Conservation (phyloP, 1,139 yeast species). For the Pneumocystis murina region DNA sequence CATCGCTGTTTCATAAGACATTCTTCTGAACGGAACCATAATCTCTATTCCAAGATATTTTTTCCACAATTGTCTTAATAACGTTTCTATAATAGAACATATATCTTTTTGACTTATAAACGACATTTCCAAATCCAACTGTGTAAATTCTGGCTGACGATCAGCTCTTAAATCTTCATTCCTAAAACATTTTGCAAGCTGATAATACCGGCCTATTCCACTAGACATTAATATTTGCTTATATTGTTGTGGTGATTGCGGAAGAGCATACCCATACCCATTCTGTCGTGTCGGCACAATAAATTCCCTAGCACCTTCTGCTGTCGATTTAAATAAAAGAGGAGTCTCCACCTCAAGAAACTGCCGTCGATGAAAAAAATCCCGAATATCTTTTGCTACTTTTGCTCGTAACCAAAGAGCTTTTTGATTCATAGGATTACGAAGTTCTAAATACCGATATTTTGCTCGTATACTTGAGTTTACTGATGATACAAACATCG, state of each 20-base stretch:
- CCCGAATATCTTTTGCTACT: slow-evolving; percentile 43
- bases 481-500: slow-evolving; percentile 40
- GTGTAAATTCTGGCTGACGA: slow-evolving; percentile 96
- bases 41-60: slow-evolving; percentile 24
- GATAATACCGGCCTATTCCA: slow-evolving; percentile 75
- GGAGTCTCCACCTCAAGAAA: slow-evolving; percentile 91
- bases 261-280: slow-evolving; percentile 62
- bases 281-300: slow-evolving; percentile 71
- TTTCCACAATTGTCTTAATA: slow-evolving; percentile 45
- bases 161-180: slow-evolving; percentile 92
- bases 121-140: slow-evolving; percentile 85
- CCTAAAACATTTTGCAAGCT: slow-evolving; percentile 82
- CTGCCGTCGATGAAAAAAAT: slow-evolving; percentile 29
- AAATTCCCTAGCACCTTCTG: slow-evolving; percentile 96
- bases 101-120: slow-evolving; percentile 61
- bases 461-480: slow-evolving; percentile 51
- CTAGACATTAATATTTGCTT: slow-evolving; percentile 90
- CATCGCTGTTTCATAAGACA: slow-evolving; percentile 58
- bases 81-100: slow-evolving; percentile 43
- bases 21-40: slow-evolving; percentile 25
- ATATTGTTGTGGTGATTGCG: slow-evolving; percentile 96
- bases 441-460: slow-evolving; percentile 60
- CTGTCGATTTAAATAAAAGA: slow-evolving; percentile 79
- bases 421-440: slow-evolving; percentile 33
- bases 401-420: slow-evolving; percentile 47